Evolutionary conservation across 129 eudicot genomes (phyloP), one percentile per base, ranked within the genome.

Genomic region (Escallonia rubra): DNA sequence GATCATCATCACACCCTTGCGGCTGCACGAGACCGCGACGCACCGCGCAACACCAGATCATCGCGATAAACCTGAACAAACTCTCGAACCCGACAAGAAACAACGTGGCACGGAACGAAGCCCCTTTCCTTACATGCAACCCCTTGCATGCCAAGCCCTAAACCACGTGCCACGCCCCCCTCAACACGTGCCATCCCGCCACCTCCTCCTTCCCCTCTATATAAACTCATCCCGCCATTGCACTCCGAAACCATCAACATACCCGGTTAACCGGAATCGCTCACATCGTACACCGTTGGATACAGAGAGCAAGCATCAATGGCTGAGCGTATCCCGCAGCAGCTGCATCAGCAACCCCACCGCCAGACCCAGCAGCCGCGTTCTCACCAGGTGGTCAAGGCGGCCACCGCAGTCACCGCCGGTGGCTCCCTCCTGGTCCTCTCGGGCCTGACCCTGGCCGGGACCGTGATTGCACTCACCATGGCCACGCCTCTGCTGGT

Each of bases 401-500:
- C 77, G n/a, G 77, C 65, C 4, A 74, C 67, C 8, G 72, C 67
- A 0, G 49, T 50, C 41, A 74, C 72, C 3, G 72, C 78, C 4
- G 78, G 72, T 16, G 78, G 78, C 11, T 65, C 72, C 12, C 72
- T 74, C 43, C 40, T 74, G 51, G 48, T 74, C 7, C 72, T 74
- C 53, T 57, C 72, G 13, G 78, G 65, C 13, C 71, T 74, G 8
- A 74, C 72, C 9, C 67, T 74, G 0, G 53, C 61, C 14, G 72
- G 66, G 10, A 65, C 78, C 3, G 78, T 74, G 42, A 65, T 74
- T 13, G 61, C 61, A 11, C 67, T 74, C 6, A 57, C 61, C 0
- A 9, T 74, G 2, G 72, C 72, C 12, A 74, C 78, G 1, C 78
- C 78, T 14, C 11, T 66, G 53, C 54, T 66, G 66, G 72, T 74